These are phyloP conservation scores for Rhizopus delemar DNA, from an alignment of 371 early-diverging fungal species.

Conservation along the genomic window DNA sequence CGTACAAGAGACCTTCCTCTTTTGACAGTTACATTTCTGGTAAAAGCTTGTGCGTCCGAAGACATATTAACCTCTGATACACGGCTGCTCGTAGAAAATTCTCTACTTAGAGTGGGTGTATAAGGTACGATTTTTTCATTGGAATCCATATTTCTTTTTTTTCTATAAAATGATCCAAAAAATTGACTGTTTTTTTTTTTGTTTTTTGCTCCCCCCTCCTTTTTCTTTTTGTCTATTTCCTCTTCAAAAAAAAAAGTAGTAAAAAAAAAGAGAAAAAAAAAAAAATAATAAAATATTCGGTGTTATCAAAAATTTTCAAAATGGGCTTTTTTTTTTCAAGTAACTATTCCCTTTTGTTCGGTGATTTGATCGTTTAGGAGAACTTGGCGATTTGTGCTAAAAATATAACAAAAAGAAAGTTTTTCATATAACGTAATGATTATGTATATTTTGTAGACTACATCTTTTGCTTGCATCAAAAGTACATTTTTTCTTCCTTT, in stretches of 20 bases:
- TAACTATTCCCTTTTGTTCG: not conserved
- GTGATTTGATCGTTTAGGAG: constrained; percentile 1
- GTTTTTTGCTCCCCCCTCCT: too few relatives aligned
- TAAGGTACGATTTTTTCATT: constrained; percentile 20
- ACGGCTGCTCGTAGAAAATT: constrained; percentile 15
- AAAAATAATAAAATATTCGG: not conserved
- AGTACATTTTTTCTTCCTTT: not conserved
- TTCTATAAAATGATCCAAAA: not conserved
- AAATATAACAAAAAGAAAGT: constrained; percentile 1
- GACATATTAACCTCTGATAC: constrained; percentile 14
- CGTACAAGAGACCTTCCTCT: constrained; percentile 69
- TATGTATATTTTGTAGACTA: not conserved
- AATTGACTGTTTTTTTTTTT: too few relatives aligned
- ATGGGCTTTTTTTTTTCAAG: not conserved
- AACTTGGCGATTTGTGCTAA: not conserved
- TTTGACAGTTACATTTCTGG: constrained; percentile 18
- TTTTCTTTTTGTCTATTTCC: too few relatives aligned
- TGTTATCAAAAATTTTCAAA: not conserved
- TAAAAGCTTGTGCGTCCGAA: constrained; percentile 25
- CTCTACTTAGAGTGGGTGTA: constrained; percentile 22
- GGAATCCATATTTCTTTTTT: constrained; percentile 2
- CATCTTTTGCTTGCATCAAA: constrained; percentile 1
- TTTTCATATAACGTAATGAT: constrained; percentile 5
- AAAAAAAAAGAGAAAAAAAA: not conserved
- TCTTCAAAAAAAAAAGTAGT: not conserved